Conservation (phyloP, 2,329 filamentous ascomycete genomes). For the Beauveria sp. region DNA sequence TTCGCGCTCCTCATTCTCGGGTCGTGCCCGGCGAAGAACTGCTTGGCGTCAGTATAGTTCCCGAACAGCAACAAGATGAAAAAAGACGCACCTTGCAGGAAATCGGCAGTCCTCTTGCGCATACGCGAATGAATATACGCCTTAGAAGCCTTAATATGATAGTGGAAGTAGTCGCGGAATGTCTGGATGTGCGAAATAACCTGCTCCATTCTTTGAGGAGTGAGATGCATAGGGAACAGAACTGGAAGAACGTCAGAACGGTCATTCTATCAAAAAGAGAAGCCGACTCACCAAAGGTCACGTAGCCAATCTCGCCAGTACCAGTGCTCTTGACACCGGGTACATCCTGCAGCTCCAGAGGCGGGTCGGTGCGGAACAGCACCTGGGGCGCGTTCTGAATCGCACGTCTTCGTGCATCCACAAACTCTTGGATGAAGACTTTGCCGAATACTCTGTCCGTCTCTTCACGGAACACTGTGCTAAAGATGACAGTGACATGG, state of each 20-base stretch:
- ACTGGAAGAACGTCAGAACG: conserved; percentile 45
- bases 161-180: conserved; percentile 99
- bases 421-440: conserved; percentile 97
- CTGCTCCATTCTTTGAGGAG: conserved; percentile 80
- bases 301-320: conserved; percentile 87
- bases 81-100: conserved; percentile 74
- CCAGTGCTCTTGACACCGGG: conserved; percentile 71
- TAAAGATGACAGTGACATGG: conserved; percentile 97
- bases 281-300: conserved; percentile 75
- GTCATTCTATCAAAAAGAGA: not conserved
- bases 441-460: conserved; percentile 97
- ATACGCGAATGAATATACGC: conserved; percentile 98
- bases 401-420: conserved; percentile 86
- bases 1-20: conserved; percentile 94
- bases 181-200: conserved; percentile 99
- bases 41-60: conserved; percentile 3
- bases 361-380: conserved; percentile 88
- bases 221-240: conserved; percentile 90
- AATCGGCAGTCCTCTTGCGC: conserved; percentile 95
- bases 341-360: conserved; percentile 80
- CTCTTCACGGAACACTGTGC: conserved; percentile 95
- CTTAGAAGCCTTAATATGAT: conserved; percentile 99
- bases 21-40: conserved; percentile 94
- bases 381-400: conserved; percentile 99
- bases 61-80: not conserved